phyloP scores from a whole-genome alignment of 73 alveolate species.

The Tetrahymena thermophila region DNA sequence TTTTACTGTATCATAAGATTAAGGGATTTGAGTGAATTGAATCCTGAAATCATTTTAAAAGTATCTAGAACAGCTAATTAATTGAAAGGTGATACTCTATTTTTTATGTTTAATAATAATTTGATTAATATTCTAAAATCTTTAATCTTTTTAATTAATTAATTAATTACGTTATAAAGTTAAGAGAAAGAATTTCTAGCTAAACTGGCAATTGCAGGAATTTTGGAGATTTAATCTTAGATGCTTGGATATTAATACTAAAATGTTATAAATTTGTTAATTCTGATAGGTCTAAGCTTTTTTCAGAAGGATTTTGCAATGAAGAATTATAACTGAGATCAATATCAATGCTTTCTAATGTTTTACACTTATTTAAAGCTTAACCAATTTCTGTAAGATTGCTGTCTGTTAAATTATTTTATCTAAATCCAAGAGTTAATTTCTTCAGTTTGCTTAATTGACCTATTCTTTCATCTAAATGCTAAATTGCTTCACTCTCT shows the following conservation, averaged over 20 bases:
- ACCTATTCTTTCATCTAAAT: neutral
- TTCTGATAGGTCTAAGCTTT: neutral
- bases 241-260: neutral
- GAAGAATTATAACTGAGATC: neutral
- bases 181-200: neutral
- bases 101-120: neutral
- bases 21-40: neutral
- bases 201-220: neutral
- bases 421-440: neutral
- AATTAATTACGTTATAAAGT: neutral
- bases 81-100: neutral
- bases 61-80: neutral
- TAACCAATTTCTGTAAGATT: neutral
- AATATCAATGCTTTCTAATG: neutral
- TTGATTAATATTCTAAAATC: neutral
- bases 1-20: neutral
- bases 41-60: neutral
- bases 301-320: neutral
- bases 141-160: neutral
- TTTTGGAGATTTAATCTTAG: neutral
- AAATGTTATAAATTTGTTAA: neutral
- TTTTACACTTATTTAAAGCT: neutral
- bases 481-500: neutral
- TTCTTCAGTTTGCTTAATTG: neutral
- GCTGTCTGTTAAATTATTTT: neutral